Base-by-base conservation (phyloP, 768 basidiomycete species). In the Tephrocybe sp. region DNA sequence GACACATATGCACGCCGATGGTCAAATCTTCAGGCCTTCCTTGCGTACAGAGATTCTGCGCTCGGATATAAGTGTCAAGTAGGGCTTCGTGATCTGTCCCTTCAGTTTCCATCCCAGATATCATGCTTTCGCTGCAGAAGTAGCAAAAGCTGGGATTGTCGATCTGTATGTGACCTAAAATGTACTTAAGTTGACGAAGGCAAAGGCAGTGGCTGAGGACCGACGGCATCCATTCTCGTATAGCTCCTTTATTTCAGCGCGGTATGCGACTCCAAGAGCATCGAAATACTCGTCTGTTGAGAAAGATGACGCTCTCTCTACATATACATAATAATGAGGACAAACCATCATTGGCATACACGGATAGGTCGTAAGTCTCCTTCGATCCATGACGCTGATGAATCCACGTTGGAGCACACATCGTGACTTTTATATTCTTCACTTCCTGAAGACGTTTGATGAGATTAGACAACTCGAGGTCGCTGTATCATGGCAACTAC, bases 341-440 rank as follows among this genome's bases (percentile, higher is more conserved):
- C 28, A 9, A 39, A 14, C 81, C 77, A 58, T 85, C 84, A 57
- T 72, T 77, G 37, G 71, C 68, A 66, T 87, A 87, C 10, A 84
- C 76, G 12, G 73, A 70, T 40, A 74, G 68, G 50, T 78, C 78
- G 58, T 81, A 83, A 9, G 80, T 79, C 41, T 62, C 32, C 49
- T 79, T 76, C 10, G 70, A 73, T 34, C 85, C 84, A 59, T 83
- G 82, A 24, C 79, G 76, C 20, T 84, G 76, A 58, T 84, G 83
- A 65, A 81, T 81, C 82, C 84, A 85, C 32, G 81, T 79, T 2
- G 86, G 86, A 0, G 84, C 78, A 51, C 79, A 81, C 62, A 86
- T 69, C 3, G 84, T 88, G 47, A 88, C 58, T 62, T 90, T 89
- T 61, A 88, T 74, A 58, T 76, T 73, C 58, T 75, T 74, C 55